Conservation (phyloP, 2,329 filamentous ascomycete species). For the Trichoderma endophyticum region DNA sequence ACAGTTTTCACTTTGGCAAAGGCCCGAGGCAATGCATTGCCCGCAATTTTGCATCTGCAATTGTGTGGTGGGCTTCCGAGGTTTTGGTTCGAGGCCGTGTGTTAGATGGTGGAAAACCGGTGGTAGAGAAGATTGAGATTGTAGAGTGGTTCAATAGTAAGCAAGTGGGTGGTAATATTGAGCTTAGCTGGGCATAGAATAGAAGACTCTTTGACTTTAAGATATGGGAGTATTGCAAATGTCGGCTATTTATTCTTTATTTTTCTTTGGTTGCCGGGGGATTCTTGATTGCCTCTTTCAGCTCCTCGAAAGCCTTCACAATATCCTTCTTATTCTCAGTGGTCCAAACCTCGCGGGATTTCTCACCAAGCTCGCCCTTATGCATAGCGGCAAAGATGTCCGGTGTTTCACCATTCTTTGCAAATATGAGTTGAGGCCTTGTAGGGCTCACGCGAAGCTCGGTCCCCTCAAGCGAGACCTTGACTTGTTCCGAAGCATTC, state of each 20-base stretch:
- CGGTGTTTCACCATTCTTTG: neutral
- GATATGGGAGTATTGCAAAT: neutral
- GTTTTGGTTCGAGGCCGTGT: neutral
- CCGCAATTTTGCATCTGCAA: neutral
- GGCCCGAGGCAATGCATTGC: neutral
- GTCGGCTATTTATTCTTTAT: neutral
- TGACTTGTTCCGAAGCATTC: conserved; percentile 7
- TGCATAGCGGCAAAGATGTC: neutral
- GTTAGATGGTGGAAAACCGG: neutral
- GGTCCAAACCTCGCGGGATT: neutral
- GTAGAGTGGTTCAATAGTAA: neutral
- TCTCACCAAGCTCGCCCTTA: neutral
- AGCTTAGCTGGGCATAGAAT: neutral
- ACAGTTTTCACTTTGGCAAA: neutral
- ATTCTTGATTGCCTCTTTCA: neutral
- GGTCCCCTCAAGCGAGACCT: neutral
- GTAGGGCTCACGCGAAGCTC: conserved; percentile 1
- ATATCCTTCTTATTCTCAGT: neutral
- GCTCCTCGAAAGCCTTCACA: neutral
- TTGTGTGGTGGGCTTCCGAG: neutral
- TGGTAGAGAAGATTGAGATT: neutral
- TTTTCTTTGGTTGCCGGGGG: neutral
- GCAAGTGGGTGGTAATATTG: neutral
- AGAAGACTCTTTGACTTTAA: neutral
- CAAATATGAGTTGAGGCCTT: neutral